These are phyloP conservation scores for Chlamydomonas applanata DNA, from an alignment of 139 green algal genomes.

Conservation along the genomic window DNA sequence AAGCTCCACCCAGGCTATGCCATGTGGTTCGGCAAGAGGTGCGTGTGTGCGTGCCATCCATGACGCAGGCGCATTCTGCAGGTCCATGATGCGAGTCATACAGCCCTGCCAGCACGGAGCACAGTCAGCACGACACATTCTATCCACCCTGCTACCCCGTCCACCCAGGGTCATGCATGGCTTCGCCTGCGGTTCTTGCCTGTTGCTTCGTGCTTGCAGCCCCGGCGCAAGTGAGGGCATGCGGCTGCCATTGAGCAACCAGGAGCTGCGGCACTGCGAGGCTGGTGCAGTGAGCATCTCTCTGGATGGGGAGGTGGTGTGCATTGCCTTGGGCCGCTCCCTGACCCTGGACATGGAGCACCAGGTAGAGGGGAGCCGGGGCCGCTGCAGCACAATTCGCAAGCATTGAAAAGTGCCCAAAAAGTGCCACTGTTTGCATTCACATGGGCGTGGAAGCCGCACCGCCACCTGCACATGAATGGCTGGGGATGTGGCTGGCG, in stretches of 20 bases:
- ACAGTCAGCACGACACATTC: not conserved
- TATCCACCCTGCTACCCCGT: no score
- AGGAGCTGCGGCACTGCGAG: slow-evolving; percentile 41
- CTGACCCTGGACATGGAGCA: slow-evolving; percentile 58
- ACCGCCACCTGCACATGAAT: not conserved
- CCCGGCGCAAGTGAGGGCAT: slow-evolving; percentile 14
- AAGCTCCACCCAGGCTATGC: slow-evolving; percentile 60
- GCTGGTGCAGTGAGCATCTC: slow-evolving; percentile 53
- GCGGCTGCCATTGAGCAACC: slow-evolving; percentile 20
- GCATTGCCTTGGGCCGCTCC: slow-evolving; percentile 43
- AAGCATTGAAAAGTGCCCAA: not conserved
- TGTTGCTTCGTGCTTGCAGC: slow-evolving; percentile 8
- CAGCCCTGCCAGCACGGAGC: not conserved
- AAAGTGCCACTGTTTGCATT: not conserved
- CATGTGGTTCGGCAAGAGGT: slow-evolving; percentile 55
- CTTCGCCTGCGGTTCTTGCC: no score
- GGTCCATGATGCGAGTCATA: no score
- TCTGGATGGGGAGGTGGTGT: slow-evolving; percentile 49
- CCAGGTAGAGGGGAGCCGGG: slow-evolving; percentile 50
- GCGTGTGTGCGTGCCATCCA: not conserved
- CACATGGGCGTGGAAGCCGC: not conserved
- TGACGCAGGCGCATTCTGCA: no score
- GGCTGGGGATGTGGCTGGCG: not conserved
- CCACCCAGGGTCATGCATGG: no score
- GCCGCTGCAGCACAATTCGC: not conserved